Conservation (phyloP, 2,329 filamentous ascomycete species). For the Fusarium lateritium region DNA sequence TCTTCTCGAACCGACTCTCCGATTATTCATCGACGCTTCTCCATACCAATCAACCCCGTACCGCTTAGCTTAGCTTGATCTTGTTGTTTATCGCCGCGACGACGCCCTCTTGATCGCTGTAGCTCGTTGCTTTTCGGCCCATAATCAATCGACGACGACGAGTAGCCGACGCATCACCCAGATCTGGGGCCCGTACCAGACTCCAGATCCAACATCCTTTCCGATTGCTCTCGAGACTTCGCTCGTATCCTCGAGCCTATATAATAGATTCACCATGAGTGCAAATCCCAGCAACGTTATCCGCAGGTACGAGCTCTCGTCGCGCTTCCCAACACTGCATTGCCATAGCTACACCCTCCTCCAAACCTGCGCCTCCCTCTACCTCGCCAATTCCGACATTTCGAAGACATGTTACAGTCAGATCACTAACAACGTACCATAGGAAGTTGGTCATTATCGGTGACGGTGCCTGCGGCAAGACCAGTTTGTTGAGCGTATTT, state of each 20-base stretch:
- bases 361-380: conserved; percentile 3
- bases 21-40: conserved; percentile 9
- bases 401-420: not conserved
- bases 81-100: conserved; percentile 33
- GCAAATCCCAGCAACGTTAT: conserved; percentile 70
- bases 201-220: conserved; percentile 38
- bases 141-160: conserved; percentile 37
- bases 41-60: conserved; percentile 16
- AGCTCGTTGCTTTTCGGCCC: conserved; percentile 27
- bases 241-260: conserved; percentile 27
- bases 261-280: conserved; percentile 57
- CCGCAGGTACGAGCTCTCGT: conserved; percentile 70
- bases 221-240: conserved; percentile 28
- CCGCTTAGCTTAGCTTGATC: conserved; percentile 18
- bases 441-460: conserved; percentile 98
- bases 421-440: conserved; percentile 39
- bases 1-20: conserved; percentile 19
- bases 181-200: conserved; percentile 41
- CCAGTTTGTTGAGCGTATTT: conserved; percentile 96
- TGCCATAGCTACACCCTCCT: conserved; percentile 1
- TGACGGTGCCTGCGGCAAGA: conserved; percentile 98
- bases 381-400: not conserved
- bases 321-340: conserved; percentile 21
- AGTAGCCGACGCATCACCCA: conserved; percentile 29
- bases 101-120: conserved; percentile 31